These are phyloP conservation scores for Lachancea sp. DNA, from an alignment of 805 yeast genomes.

Conservation along the genomic window DNA sequence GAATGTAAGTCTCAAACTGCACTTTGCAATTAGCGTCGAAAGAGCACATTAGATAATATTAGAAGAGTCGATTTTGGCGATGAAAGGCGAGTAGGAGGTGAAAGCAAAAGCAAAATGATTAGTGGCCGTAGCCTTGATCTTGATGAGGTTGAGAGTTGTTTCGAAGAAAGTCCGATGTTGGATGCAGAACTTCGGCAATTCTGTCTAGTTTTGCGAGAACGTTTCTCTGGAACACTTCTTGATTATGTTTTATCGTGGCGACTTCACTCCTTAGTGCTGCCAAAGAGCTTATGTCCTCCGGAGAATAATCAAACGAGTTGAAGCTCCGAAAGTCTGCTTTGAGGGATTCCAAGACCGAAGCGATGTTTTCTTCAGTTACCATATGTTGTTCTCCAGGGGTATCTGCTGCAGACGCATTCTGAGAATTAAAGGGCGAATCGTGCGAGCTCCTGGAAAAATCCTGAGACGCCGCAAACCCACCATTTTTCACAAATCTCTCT, in stretches of 20 bases:
- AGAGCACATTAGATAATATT: neutral
- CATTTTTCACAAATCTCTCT: neutral
- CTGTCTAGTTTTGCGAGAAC: constrained; percentile 13
- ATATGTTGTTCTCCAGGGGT: neutral
- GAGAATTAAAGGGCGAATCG: neutral
- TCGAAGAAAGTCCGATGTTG: neutral
- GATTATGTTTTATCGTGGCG: constrained; percentile 4
- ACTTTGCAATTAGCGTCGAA: neutral
- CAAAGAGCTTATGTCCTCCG: neutral
- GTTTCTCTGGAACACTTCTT: constrained; percentile 12
- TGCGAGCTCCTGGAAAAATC: neutral
- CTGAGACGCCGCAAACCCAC: neutral
- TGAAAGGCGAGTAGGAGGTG: too few species aligned
- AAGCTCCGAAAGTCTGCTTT: neutral
- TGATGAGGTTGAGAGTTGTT: neutral
- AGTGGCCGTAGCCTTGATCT: neutral
- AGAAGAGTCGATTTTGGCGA: neutral
- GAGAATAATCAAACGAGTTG: neutral
- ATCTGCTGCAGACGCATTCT: neutral
- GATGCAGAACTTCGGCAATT: constrained; percentile 6
- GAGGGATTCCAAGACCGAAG: neutral
- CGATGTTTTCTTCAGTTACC: neutral
- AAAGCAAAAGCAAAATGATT: too few species aligned
- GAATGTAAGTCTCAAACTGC: neutral
- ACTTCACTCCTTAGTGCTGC: constrained; percentile 1